phyloP scores from a whole-genome alignment of 2,329 filamentous ascomycete genomes.

The Sclerotinia minor region DNA sequence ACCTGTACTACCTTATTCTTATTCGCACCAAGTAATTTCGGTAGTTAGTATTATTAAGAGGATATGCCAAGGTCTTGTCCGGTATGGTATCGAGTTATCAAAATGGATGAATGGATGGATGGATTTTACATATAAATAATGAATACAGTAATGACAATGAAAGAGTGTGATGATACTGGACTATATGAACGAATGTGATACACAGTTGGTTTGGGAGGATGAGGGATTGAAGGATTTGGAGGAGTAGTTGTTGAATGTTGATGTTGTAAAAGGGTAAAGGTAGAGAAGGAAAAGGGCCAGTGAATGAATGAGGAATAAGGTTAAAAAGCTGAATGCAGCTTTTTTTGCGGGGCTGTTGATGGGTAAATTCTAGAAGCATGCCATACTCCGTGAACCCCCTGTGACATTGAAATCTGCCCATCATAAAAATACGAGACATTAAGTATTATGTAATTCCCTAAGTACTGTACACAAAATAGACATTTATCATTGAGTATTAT shows the following conservation, averaged over 20 bases:
- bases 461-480: background rate
- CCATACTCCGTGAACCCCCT: no score
- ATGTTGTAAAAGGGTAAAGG: background rate
- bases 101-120: background rate
- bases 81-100: constrained; percentile 4
- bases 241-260: background rate
- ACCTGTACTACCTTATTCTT: background rate
- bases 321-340: background rate
- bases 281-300: background rate
- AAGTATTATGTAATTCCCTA: no score
- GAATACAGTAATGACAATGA: no score
- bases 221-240: background rate
- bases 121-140: background rate
- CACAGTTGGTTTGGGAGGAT: background rate
- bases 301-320: constrained; percentile 8
- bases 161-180: background rate
- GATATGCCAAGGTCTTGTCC: constrained; percentile 7
- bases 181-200: constrained; percentile 8
- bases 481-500: background rate
- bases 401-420: no score
- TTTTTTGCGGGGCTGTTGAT: background rate
- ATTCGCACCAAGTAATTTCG: constrained; percentile 14
- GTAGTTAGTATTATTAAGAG: background rate
- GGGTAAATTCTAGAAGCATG: no score
- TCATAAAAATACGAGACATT: background rate